These are phyloP conservation scores for Peronospora farinosa DNA, from an alignment of 352 stramenopile genomes.

Conservation along the genomic window DNA sequence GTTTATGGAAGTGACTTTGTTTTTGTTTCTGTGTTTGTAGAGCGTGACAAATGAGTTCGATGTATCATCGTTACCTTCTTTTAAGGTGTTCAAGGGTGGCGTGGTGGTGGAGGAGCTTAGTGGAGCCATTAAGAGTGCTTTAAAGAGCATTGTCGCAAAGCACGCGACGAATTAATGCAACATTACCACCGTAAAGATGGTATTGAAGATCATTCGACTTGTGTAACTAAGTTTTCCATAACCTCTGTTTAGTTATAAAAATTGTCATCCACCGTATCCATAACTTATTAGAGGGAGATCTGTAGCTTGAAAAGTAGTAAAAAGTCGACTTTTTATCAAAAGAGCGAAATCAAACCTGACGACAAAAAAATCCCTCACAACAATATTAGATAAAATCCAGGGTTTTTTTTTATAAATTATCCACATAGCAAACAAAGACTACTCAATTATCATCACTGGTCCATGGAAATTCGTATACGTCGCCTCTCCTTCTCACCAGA, in stretches of 20 bases:
- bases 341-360: no score
- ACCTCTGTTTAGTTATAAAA: no score
- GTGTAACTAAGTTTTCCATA: no score
- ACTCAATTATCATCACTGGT: background rate
- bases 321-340: no score
- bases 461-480: conserved; percentile 41
- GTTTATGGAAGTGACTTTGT: background rate
- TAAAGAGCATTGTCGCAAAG: conserved; percentile 51
- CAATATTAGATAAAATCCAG: no score
- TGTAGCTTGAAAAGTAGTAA: no score
- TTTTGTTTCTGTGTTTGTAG: conserved; percentile 16
- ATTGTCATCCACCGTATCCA: no score
- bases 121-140: conserved; percentile 60
- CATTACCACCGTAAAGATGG: background rate
- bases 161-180: conserved; percentile 15
- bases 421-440: no score
- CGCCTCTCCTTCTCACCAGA: conserved; percentile 1
- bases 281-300: no score
- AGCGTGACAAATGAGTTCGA: conserved; percentile 56
- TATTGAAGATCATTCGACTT: background rate
- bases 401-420: no score
- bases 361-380: no score
- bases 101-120: conserved; percentile 84
- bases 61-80: conserved; percentile 88
- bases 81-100: conserved; percentile 89